These are phyloP conservation scores for Fusarium sacchari DNA, from an alignment of 2,329 filamentous ascomycete species.

Conservation along the genomic window DNA sequence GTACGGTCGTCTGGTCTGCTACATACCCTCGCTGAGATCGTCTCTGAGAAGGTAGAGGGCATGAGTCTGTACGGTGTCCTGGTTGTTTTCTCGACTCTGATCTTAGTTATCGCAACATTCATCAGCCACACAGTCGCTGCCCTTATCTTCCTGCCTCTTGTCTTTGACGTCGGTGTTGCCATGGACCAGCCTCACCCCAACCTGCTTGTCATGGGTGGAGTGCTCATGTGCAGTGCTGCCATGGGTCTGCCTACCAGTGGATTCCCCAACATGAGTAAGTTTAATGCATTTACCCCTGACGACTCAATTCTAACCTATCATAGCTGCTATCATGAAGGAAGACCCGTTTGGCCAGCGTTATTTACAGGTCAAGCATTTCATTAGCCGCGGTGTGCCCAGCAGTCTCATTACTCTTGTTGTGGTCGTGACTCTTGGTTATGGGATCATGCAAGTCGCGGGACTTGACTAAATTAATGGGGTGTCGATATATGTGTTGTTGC, in stretches of 20 bases:
- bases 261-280: conserved; percentile 99
- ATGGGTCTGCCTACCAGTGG: conserved; percentile 97
- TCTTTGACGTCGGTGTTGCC: conserved; percentile 81
- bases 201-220: conserved; percentile 91
- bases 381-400: conserved; percentile 90
- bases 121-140: conserved; percentile 98
- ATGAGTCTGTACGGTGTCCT: conserved; percentile 88
- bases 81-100: conserved; percentile 84
- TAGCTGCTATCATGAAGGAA: conserved; percentile 99
- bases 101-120: conserved; percentile 94
- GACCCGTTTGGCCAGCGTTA: conserved; percentile 93
- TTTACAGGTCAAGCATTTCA: conserved; percentile 91
- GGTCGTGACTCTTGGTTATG: conserved; percentile 90
- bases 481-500: not conserved
- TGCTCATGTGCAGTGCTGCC: conserved; percentile 94
- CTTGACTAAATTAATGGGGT: conserved; percentile 55
- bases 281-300: not conserved
- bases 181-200: conserved; percentile 96
- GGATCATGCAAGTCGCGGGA: conserved; percentile 81
- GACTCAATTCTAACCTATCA: conserved; percentile 32
- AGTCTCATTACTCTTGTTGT: conserved; percentile 84
- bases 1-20: conserved; percentile 93
- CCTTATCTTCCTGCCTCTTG: conserved; percentile 91
- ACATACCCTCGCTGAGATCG: conserved; percentile 83
- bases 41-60: conserved; percentile 77